Base-by-base conservation (phyloP, 306 rosid species). In the Sesbania bispinosa region DNA sequence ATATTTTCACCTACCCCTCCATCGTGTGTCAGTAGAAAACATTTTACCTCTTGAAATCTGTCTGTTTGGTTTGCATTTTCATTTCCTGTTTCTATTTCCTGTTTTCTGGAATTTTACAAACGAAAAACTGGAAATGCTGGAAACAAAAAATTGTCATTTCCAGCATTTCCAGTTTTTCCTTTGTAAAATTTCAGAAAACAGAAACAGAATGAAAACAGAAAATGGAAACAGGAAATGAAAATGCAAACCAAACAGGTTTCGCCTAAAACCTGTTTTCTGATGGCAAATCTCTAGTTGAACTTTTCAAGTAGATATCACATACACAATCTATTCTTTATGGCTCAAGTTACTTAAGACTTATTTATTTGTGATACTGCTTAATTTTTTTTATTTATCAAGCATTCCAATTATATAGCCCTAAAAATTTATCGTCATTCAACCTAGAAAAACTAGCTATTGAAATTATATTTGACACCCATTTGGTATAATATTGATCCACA, bases 381-480 rank as follows among this genome's bases (percentile, higher is more conserved):
- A 27, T 72, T 79, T 77, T 36, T 42, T 78, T 4, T 16, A 16
- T 46, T 45, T 58, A 19, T 20, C 57, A 23, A 50, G 69, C 39
- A 65, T 65, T 69, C 29, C 59, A 29, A 21, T 15, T 38, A 8
- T 20, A 18, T 18, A n/a, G 11, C 5, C 69, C 50, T 11, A 0
- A 15, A 32, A 32, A 11, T 45, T 70, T 54, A 36, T 68, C 10
- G 29, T 65, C 16, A 38, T 50, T 29, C 11, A 14, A 35, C 39
- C 57, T n/a, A 20, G 68, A 36, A 57, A 60, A 62, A 59, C 39
- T 41, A 7, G 45, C 11, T 38, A 26, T 11, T 47, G 4, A 41
- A 68, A 29, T 74, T 46, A 74, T 52, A 32, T 21, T 21, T 29
- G 58, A 42, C 14, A 10, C 39, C n/a, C 39, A 23, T 71, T 57